phyloP scores from a whole-genome alignment of 176 grass and related monocot genomes.

The Hsuehochloa calcarea region DNA sequence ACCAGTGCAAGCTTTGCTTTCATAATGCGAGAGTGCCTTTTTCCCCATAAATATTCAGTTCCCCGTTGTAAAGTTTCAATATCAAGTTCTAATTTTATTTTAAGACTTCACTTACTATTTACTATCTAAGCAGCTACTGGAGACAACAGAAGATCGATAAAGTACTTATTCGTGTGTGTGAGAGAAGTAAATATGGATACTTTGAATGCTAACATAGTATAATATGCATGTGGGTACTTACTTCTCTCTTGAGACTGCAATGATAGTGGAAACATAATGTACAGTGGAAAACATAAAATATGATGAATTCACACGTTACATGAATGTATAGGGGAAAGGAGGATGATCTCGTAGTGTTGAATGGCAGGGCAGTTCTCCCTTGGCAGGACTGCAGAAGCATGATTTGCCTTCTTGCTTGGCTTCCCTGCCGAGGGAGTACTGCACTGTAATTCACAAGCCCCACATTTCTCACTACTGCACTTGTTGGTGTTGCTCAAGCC shows the following conservation, averaged over 20 bases:
- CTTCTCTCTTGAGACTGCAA: background rate
- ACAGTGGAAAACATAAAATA: background rate
- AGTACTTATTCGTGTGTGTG: background rate
- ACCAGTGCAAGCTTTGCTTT: background rate
- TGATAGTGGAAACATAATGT: background rate
- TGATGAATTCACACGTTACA: background rate
- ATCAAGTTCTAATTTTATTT: background rate
- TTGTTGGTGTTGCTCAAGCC: background rate
- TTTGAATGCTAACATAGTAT: background rate
- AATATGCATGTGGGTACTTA: background rate
- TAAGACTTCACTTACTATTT: background rate
- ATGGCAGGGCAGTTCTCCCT: slow-evolving; percentile 37
- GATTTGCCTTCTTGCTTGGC: background rate
- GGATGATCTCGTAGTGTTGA: slow-evolving; percentile 7
- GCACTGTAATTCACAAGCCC: slow-evolving; percentile 29
- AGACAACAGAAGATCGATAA: background rate
- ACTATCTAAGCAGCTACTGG: background rate
- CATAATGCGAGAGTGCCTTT: background rate
- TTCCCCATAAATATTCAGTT: background rate
- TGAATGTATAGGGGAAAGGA: background rate
- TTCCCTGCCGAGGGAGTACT: slow-evolving; percentile 26
- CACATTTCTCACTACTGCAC: background rate
- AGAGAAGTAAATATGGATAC: background rate
- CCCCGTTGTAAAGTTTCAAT: background rate
- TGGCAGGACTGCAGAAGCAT: slow-evolving; percentile 16